phyloP scores from a whole-genome alignment of 2,329 filamentous ascomycete genomes.

The Ascochyta viciae-villosae region DNA sequence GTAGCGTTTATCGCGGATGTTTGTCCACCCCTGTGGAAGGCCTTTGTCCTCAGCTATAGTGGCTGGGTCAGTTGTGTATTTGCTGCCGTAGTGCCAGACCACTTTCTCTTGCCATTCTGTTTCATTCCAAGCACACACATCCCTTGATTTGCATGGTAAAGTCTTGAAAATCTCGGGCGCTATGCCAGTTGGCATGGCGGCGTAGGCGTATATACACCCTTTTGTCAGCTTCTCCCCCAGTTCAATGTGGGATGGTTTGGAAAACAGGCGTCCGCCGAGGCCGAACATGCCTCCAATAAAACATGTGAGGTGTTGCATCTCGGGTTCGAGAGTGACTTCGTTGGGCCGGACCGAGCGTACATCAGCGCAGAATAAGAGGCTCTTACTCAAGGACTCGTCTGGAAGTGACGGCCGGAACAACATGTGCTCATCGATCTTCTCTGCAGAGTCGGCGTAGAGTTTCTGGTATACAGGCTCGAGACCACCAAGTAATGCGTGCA shows the following conservation, averaged over 20 bases:
- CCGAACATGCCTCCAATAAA: constrained; percentile 69
- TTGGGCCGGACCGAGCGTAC: constrained; percentile 32
- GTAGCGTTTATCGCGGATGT: constrained; percentile 52
- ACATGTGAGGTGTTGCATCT: constrained; percentile 66
- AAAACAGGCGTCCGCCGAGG: constrained; percentile 64
- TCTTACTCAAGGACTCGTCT: constrained; percentile 29
- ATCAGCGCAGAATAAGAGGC: constrained; percentile 46
- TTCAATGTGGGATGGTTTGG: constrained; percentile 59
- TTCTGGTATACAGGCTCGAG: constrained; percentile 56
- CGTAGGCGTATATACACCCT: constrained; percentile 68
- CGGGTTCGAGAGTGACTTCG: constrained; percentile 48
- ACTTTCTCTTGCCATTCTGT: constrained; percentile 56
- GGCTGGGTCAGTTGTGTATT: constrained; percentile 23
- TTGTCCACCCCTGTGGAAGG: constrained; percentile 51
- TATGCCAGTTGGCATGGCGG: constrained; percentile 61
- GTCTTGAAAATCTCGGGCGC: constrained; percentile 67
- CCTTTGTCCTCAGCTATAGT: constrained; percentile 25
- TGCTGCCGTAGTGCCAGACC: constrained; percentile 26
- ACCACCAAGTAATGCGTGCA: constrained; percentile 52
- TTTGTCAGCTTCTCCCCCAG: constrained; percentile 66
- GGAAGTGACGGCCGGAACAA: constrained; percentile 56
- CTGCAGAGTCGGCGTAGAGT: constrained; percentile 62
- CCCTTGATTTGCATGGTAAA: constrained; percentile 54
- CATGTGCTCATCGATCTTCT: constrained; percentile 55
- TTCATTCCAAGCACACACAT: constrained; percentile 61